Conservation (phyloP, 2,329 filamentous ascomycete genomes). For the Tolypocladium ovalisporum region DNA sequence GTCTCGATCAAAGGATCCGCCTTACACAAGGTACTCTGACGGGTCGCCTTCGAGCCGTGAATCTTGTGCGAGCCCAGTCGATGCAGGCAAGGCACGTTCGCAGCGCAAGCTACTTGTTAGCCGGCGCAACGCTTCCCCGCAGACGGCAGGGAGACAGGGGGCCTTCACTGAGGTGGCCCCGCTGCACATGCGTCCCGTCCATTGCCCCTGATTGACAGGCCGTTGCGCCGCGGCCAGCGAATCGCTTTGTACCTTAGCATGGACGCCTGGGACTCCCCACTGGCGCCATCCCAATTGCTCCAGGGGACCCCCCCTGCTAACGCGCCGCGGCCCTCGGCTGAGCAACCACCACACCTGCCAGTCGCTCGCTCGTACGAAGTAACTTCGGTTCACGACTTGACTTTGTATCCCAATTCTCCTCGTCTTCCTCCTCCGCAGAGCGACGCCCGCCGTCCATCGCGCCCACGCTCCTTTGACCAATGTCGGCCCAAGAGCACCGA, state of each 20-base stretch:
- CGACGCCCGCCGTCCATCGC: not conserved
- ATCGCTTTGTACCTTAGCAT: not conserved
- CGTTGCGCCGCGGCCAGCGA: not conserved
- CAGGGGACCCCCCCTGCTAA: not conserved
- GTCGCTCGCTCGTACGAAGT: not conserved
- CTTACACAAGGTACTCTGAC: too few species aligned
- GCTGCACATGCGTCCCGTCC: not conserved
- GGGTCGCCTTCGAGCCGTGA: too few species aligned
- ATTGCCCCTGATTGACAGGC: not conserved
- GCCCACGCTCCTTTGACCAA: slow-evolving; percentile 3
- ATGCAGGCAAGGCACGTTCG: too few species aligned
- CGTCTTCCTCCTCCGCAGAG: too few species aligned
- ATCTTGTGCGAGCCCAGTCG: too few species aligned
- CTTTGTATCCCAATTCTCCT: too few species aligned
- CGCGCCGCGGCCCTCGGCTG: not conserved
- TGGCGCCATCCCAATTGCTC: not conserved
- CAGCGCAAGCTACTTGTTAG: not conserved
- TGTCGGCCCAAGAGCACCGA: slow-evolving; percentile 6
- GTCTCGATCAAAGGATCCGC: too few species aligned
- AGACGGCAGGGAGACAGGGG: not conserved
- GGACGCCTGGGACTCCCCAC: not conserved
- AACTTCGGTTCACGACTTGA: too few species aligned
- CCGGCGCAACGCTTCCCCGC: not conserved
- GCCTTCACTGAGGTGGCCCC: not conserved
- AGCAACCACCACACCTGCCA: not conserved